Evolutionary conservation across 768 basidiomycete species (phyloP).

Genomic region (Fibroporia radiculosa): DNA sequence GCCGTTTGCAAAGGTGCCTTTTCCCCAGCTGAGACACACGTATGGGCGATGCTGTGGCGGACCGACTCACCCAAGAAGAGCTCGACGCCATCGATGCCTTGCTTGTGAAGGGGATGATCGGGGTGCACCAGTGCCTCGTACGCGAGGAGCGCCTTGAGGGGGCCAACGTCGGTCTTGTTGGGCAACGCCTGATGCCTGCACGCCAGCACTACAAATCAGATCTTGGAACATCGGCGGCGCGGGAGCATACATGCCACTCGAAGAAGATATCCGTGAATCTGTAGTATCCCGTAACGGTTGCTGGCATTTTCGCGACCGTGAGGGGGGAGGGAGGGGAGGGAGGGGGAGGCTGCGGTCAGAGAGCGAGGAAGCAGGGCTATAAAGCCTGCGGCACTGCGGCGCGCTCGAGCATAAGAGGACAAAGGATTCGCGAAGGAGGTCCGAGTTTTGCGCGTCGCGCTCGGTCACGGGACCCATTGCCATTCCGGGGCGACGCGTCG

Average conservation of each 20-base stretch:
- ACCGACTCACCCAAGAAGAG: constrained; percentile 51
- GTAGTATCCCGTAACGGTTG: constrained; percentile 59
- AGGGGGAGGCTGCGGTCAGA: constrained; percentile 2
- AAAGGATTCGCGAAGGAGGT: background rate
- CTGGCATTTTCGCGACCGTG: constrained; percentile 1
- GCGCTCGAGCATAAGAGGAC: constrained; percentile 3
- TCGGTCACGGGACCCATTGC: constrained; percentile 7
- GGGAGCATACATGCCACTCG: constrained; percentile 46
- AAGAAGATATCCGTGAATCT: constrained; percentile 83
- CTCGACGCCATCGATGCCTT: constrained; percentile 58
- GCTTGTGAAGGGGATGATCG: constrained; percentile 62
- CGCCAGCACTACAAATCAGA: background rate
- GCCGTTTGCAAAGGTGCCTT: constrained; percentile 62
- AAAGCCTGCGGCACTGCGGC: constrained; percentile 6
- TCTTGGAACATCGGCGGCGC: background rate
- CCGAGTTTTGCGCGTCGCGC: background rate
- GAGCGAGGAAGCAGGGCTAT: constrained; percentile 1
- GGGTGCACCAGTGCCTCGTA: constrained; percentile 63
- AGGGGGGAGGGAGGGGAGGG: constrained; percentile 1
- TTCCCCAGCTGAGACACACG: background rate
- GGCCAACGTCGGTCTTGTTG: constrained; percentile 48
- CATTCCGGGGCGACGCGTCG: constrained; percentile 15
- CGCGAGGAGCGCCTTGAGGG: constrained; percentile 64
- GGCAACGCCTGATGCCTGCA: constrained; percentile 50
- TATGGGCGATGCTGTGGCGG: background rate